A percentile compares a stretch with the other conserved stretches of the same genome.
Conservation (phyloP, 2,329 filamentous ascomycete species). For the Aspergillus sp. region DNA sequence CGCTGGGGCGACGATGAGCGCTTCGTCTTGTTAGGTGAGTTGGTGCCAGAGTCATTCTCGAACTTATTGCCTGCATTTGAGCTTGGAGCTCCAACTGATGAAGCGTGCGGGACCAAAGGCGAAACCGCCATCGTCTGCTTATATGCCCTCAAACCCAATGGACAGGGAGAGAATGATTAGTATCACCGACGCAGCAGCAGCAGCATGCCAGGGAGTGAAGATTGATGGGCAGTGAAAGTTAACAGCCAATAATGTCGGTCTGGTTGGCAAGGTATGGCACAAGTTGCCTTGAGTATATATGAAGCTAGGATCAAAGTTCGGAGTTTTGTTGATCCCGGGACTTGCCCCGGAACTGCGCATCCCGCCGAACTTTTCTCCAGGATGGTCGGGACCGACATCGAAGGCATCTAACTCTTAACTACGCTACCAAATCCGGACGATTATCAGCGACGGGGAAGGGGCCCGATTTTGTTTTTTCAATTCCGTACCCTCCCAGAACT, state of each 20-base stretch:
- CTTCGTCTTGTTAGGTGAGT: constrained; percentile 25
- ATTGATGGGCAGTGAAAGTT: not conserved
- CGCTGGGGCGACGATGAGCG: constrained; percentile 19
- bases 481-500: not conserved
- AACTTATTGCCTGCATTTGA: constrained; percentile 36
- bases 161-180: not conserved
- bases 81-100: constrained; percentile 36
- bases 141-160: not conserved
- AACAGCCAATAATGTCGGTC: not conserved
- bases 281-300: not conserved
- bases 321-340: constrained; percentile 37
- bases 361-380: constrained; percentile 31
- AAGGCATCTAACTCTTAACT: not conserved
- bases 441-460: not conserved
- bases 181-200: not conserved
- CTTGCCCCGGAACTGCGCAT: constrained; percentile 27
- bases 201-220: not conserved
- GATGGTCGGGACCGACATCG: not conserved
- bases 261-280: not conserved
- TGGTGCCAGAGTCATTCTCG: constrained; percentile 38
- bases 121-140: constrained; percentile 43
- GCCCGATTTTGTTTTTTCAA: not conserved
- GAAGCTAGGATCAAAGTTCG: constrained; percentile 14
- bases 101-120: constrained; percentile 44
- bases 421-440: not conserved